Conservation (phyloP, 306 rosid genomes). For the Acacia acuminata region DNA sequence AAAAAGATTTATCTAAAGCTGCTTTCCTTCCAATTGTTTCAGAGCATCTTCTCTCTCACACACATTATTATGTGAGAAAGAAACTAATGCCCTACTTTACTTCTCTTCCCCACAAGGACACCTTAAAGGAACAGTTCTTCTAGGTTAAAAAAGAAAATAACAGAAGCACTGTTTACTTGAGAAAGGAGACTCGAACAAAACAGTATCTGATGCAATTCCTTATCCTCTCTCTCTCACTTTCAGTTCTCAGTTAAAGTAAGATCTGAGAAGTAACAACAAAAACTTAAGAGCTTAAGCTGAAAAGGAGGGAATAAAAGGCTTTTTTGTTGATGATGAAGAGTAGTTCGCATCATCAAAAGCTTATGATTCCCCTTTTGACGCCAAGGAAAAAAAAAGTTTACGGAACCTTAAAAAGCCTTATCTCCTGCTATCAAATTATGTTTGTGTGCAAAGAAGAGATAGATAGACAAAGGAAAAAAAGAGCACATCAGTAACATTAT, state of each 20-base stretch:
- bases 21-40: constrained; percentile 60
- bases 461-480: constrained; percentile 6
- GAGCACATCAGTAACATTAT: neutral
- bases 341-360: constrained; percentile 56
- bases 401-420: constrained; percentile 34
- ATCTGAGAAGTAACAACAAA: constrained; percentile 11
- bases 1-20: constrained; percentile 65
- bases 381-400: neutral
- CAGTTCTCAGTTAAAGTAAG: constrained; percentile 37
- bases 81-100: neutral
- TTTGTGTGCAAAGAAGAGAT: constrained; percentile 9
- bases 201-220: constrained; percentile 1
- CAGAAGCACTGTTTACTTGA: neutral
- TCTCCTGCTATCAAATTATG: constrained; percentile 12
- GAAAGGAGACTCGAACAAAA: neutral
- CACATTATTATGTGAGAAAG: neutral
- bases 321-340: constrained; percentile 21
- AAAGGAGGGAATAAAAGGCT: constrained; percentile 42
- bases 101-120: neutral
- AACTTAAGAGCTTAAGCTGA: constrained; percentile 3
- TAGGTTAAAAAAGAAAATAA: neutral
- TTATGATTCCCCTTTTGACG: constrained; percentile 7
- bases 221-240: constrained; percentile 14
- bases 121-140: neutral
- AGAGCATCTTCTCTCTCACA: constrained; percentile 61